Conservation (phyloP, 495 filamentous ascomycete genomes). For the Cercophora scortea region DNA sequence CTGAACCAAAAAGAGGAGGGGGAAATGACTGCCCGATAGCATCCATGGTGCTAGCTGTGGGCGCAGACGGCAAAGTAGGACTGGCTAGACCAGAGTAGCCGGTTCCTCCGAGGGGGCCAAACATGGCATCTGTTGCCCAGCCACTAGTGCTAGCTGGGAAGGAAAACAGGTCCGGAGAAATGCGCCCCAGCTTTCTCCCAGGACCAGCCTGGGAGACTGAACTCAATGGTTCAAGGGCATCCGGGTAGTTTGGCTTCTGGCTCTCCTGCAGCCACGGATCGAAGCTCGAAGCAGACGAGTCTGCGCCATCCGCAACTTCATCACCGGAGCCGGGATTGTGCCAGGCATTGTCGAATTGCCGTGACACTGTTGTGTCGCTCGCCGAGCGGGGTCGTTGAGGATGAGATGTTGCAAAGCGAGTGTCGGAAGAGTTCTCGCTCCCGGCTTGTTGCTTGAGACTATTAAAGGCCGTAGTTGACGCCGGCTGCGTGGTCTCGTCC, state of each 20-base stretch:
- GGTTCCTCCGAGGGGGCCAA: conserved; percentile 27
- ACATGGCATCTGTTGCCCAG: conserved; percentile 37
- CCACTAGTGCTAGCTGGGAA: conserved; percentile 28
- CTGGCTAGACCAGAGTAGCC: conserved; percentile 25
- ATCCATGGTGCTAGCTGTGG: conserved; percentile 31
- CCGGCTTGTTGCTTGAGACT: conserved; percentile 11
- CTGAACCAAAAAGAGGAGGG: conserved; percentile 19
- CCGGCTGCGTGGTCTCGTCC: conserved; percentile 7
- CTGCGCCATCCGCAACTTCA: conserved; percentile 5
- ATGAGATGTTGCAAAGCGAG: conserved; percentile 6
- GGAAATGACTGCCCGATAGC: conserved; percentile 27
- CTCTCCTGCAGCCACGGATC: conserved; percentile 41
- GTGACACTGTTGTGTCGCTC: conserved; percentile 20
- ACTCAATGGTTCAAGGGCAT: conserved; percentile 13
- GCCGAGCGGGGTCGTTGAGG: conserved; percentile 23
- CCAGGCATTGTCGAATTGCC: conserved; percentile 12
- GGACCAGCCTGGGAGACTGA: conserved; percentile 16
- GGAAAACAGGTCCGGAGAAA: conserved; percentile 39
- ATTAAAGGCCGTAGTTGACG: conserved; percentile 19
- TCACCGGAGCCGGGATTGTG: conserved; percentile 25
- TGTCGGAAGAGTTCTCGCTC: conserved; percentile 2
- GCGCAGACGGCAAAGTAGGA: conserved; percentile 4
- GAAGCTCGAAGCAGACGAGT: conserved; percentile 21
- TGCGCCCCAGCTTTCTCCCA: conserved; percentile 10
- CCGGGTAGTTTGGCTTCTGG: conserved; percentile 21